Evolutionary conservation across 208 protist species (phyloP), one percentile per base, ranked within the genome.

Genomic region (Angomonas desouzai): DNA sequence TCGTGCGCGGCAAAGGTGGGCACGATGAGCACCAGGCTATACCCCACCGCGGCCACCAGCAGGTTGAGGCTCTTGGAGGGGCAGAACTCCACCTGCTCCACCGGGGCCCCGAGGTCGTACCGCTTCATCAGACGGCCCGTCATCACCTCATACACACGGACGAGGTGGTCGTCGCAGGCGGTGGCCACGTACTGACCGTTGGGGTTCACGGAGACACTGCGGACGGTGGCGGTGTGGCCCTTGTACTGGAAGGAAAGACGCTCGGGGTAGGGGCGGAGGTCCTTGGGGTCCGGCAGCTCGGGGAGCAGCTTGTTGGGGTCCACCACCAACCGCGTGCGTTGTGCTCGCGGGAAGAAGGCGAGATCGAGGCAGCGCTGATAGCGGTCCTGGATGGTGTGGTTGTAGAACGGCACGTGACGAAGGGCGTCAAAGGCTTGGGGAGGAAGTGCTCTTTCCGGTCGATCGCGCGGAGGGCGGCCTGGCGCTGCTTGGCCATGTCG

Each of bases 311-410:
- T 89, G 13, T 98, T 89, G 0, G 97, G 97, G 73, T 97, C 85
- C 28, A 98, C 85, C 38, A 98, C 92, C 22, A 97, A 86, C 9
- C 87, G 85, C 13, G 82, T 92, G 43, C 79, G 91, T 70, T 94
- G 92, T 25, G 82, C 77, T 33, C 98, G 88, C 4, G 98, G 97
- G 78, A 98, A 98, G 48, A 99, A 86, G 70, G 98, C 99, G 23
- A 99, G 91, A 80, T 99, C 98, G 16, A 99, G 86, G 79, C 98
- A 99, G 30, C 99, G 90, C 73, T 99, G 98, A 66, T 99, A 99
- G 28, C 96, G 89, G 66, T 99, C 98, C 68, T 98, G 82, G 55
- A 99, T 87, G 13, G 97, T 93, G 47, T 96, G 74, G 32, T 89
- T 69, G 74, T 99, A 99, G 28, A 88, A 92, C 11, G 98, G 97